Percentiles rank a stretch among this genome's conserved stretches.
phyloP scores from a whole-genome alignment of 75 land plant species.

The Pinus tabuliformis region DNA sequence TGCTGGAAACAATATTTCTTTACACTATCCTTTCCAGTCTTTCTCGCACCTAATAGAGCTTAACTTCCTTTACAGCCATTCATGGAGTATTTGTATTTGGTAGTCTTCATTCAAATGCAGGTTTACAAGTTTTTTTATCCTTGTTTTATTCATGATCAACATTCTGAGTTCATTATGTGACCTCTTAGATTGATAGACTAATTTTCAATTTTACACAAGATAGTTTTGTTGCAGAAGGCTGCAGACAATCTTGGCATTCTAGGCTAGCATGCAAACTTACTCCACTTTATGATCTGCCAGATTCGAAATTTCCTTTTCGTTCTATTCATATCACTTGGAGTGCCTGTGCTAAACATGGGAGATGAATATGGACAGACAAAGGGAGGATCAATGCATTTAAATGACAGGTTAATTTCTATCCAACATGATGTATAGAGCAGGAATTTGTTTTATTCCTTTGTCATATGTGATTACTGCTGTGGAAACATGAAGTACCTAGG shows the following conservation, averaged over 20 bases:
- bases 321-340: constrained; percentile 79
- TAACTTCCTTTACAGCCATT: neutral
- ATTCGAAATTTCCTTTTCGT: constrained; percentile 84
- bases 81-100: neutral
- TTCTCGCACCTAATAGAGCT: neutral
- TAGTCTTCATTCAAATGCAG: neutral
- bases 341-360: constrained; percentile 96
- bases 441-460: neutral
- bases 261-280: neutral
- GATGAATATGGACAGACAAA: constrained; percentile 92
- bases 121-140: neutral
- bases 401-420: constrained; percentile 18
- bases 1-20: neutral
- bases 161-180: neutral
- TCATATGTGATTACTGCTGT: neutral
- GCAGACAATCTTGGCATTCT: neutral
- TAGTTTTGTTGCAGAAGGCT: neutral
- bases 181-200: neutral
- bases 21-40: neutral
- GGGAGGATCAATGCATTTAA: constrained; percentile 50
- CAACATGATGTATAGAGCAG: neutral
- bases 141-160: neutral
- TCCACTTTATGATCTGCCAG: constrained; percentile 22
- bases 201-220: neutral
- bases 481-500: too few species aligned